phyloP scores from a whole-genome alignment of 345 rosid species.

The Eucalyptus cladocalyx region DNA sequence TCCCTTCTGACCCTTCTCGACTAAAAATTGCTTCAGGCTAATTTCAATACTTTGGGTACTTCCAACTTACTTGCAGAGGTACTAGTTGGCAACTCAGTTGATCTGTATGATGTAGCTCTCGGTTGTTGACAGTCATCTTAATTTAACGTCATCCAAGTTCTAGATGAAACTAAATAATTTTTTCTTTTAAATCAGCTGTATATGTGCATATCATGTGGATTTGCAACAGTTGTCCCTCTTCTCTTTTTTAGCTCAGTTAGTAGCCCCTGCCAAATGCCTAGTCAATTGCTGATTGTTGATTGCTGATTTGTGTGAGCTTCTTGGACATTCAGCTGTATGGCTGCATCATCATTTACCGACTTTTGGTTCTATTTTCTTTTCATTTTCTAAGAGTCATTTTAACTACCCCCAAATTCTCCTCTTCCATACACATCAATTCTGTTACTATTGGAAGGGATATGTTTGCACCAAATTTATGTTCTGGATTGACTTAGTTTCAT shows the following conservation, averaged over 20 bases:
- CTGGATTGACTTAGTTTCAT: not conserved
- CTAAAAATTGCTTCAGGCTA: not conserved
- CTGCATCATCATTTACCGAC: not conserved
- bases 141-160: not conserved
- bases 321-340: not conserved
- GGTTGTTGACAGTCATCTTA: not conserved
- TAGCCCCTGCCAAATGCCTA: not conserved
- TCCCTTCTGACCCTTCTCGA: not conserved
- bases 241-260: not conserved
- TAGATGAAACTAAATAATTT: not conserved
- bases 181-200: not conserved
- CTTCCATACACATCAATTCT: not conserved
- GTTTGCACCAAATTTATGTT: not conserved
- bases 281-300: not conserved
- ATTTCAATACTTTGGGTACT: not conserved
- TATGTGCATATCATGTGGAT: not conserved
- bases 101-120: not conserved
- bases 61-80: not conserved
- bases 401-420: not conserved
- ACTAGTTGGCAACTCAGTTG: not conserved
- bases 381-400: not conserved
- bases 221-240: not conserved
- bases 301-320: not conserved
- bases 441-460: not conserved
- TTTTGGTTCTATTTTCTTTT: not conserved